These are phyloP conservation scores for Rhododendron williamsianum DNA, from an alignment of 148 eudicot species.

Conservation along the genomic window DNA sequence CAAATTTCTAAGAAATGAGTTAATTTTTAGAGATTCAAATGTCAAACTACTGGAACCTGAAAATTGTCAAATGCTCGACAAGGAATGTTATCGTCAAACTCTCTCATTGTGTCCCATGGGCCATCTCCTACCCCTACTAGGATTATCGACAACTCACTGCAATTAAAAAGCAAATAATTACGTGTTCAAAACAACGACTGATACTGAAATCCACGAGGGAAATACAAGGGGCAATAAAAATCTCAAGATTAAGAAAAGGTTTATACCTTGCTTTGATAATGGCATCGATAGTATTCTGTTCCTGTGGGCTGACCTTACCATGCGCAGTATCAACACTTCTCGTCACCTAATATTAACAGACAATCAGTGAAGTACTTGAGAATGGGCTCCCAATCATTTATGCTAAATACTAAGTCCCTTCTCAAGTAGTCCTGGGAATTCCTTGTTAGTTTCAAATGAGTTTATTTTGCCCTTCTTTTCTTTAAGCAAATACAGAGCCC, in stretches of 20 bases:
- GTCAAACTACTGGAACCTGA: slow-evolving; percentile 40
- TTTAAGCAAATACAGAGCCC: neutral
- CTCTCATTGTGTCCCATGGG: slow-evolving; percentile 88
- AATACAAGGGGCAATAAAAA: neutral
- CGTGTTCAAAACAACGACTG: too few species aligned
- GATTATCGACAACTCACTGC: slow-evolving; percentile 71
- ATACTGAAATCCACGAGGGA: neutral
- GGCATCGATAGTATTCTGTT: slow-evolving; percentile 61
- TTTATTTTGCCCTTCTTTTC: too few species aligned
- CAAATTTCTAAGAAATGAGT: neutral
- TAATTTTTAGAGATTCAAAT: neutral
- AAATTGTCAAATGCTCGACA: slow-evolving; percentile 75
- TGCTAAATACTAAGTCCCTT: neutral
- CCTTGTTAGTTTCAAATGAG: neutral
- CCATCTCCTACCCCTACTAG: slow-evolving; percentile 92
- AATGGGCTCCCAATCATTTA: neutral
- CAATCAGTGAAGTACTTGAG: neutral
- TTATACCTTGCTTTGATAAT: slow-evolving; percentile 73
- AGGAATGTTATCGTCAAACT: slow-evolving; percentile 79
- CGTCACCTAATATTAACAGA: slow-evolving; percentile 48
- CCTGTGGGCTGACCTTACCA: slow-evolving; percentile 63
- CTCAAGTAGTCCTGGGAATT: neutral
- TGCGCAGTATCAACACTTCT: slow-evolving; percentile 52
- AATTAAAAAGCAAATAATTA: slow-evolving; percentile 13
- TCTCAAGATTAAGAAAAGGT: neutral